Base-by-base conservation (phyloP, 2,329 filamentous ascomycete genomes). In the Fusarium piperis region DNA sequence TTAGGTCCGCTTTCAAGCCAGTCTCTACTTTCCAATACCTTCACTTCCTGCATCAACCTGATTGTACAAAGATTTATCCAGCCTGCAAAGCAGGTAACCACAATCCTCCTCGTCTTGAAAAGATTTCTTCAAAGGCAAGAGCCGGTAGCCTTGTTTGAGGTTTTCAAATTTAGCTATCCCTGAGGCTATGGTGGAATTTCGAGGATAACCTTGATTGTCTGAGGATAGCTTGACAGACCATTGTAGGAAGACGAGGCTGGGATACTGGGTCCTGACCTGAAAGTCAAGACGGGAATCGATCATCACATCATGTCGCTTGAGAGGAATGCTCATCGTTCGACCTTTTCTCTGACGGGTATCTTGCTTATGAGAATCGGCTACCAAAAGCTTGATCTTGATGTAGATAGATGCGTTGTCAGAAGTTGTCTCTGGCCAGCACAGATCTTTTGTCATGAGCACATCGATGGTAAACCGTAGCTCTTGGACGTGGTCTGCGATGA, bases 1-100 rank as follows among this genome's bases (percentile, higher is more conserved):
- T 15, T 16, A 5, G 4, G 20, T 1, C 13, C 6, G 8, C 39
- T 26, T 26, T 13, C 39, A 15, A 16, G 6, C 8, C 8, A 16
- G 20, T 44, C 3, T 11, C n/a, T 12, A 15, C n/a, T 20, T 18
- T 9, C 18, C 28, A 32, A 52, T 13, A 2, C 11, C 18, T 52
- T 33, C n/a, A 33, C 30, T 52, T 23, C n/a, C 30, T 32, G 4
- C 6, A 8, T 3, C 33, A 20, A 15, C 20, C 16, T 8, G 4
- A 2, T n/a, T 3, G 3, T 6, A 9, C 16, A 15, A 28, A 18
- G 23, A 12, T 6, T 6, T 38, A 4, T n/a, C 7, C 7, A 33
- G 18, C n/a, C 57, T 72, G 39, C 68, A 71, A 2, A 72, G 3
- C 7, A 71, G 16, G 11, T 56, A 23, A 1, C 64, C 56, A 2